Base-by-base conservation (phyloP, 2,329 filamentous ascomycete species). In the Escovopsis sp. region DNA sequence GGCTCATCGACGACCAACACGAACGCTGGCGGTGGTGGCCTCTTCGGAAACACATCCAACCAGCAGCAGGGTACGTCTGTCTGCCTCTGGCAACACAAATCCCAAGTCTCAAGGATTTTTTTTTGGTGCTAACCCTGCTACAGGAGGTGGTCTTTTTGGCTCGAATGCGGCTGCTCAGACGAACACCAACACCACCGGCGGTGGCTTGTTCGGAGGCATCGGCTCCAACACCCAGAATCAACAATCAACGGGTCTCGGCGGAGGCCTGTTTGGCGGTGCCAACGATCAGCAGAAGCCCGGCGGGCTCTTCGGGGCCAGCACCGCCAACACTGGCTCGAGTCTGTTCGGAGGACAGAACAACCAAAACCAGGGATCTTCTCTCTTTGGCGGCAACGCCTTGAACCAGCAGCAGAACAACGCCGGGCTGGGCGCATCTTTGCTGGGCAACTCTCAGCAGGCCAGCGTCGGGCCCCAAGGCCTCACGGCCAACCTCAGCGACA, bases 401-500 rank as follows among this genome's bases (percentile, higher is more conserved):
- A 63, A 69, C 35, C 69, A 74, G 42, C 73, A 73, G 43, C 62
- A 63, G 29, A 68, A 70, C 47, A 57, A 58, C 24, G 42, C 51
- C n/a, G 58, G 55, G 16, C 47, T 57, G 6, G 68, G 72, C 16
- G 64, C 62, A 44, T 81, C 79, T 0, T 54, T 84, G 3, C 74
- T 85, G 39, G 74, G 75, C 15, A 67, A 59, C 45, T 68, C 69
- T 1, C 70, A 72, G 46, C 62, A 63, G 40, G 57, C 56, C 29
- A 62, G 64, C 43, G 61, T 61, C 8, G 73, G 74, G n/a, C 72
- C 72, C 13, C 77, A 83, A 53, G 65, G 72, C 14, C 66, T 94
- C 44, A 86, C 82, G 30, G 80, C 87, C 5, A 91, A 85, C 46
- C 74, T 93, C 43, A 79, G 78, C 45, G 86, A 89, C 48, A 71